Evolutionary conservation across 2,329 filamentous ascomycete genomes (phyloP).

Genomic region (Hymenoscyphus linearis): DNA sequence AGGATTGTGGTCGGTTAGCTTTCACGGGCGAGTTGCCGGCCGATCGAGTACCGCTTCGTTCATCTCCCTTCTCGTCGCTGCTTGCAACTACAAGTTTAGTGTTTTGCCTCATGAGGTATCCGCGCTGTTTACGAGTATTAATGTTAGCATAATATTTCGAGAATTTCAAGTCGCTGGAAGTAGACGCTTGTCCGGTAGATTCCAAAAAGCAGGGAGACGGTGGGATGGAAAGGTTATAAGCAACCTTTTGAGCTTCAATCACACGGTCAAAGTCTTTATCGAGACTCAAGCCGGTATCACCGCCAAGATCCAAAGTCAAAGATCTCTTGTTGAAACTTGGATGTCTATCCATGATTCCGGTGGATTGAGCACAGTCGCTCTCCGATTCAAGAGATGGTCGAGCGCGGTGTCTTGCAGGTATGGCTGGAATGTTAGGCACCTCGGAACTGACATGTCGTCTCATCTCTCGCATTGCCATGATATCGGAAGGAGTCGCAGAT

Average conservation of each 20-base stretch:
- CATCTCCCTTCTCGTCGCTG: slow-evolving; percentile 58
- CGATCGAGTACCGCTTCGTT: slow-evolving; percentile 50
- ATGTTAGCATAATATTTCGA: slow-evolving; percentile 53
- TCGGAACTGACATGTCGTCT: slow-evolving; percentile 81
- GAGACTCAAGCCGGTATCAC: slow-evolving; percentile 77
- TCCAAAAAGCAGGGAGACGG: slow-evolving; percentile 16
- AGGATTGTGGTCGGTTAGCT: slow-evolving; percentile 78
- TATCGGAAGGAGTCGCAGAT: slow-evolving; percentile 80
- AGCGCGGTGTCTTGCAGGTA: slow-evolving; percentile 55
- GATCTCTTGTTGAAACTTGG: slow-evolving; percentile 77
- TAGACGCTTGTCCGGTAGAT: slow-evolving; percentile 43
- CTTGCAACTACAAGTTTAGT: slow-evolving; percentile 96
- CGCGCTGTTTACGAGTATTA: slow-evolving; percentile 69
- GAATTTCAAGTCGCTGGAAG: slow-evolving; percentile 5
- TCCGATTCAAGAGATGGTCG: slow-evolving; percentile 47
- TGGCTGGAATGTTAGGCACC: slow-evolving; percentile 52
- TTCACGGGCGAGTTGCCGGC: slow-evolving; percentile 67
- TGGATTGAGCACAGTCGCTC: slow-evolving; percentile 23
- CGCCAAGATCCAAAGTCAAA: slow-evolving; percentile 67
- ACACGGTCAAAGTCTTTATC: slow-evolving; percentile 92
- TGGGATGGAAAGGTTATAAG: slow-evolving; percentile 38
- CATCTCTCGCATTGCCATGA: slow-evolving; percentile 78
- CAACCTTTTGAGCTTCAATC: slow-evolving; percentile 95
- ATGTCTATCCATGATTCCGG: slow-evolving; percentile 44
- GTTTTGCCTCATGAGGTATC: slow-evolving; percentile 97